phyloP scores from a whole-genome alignment of 768 basidiomycete species.

The Aureoboletus auriporus region DNA sequence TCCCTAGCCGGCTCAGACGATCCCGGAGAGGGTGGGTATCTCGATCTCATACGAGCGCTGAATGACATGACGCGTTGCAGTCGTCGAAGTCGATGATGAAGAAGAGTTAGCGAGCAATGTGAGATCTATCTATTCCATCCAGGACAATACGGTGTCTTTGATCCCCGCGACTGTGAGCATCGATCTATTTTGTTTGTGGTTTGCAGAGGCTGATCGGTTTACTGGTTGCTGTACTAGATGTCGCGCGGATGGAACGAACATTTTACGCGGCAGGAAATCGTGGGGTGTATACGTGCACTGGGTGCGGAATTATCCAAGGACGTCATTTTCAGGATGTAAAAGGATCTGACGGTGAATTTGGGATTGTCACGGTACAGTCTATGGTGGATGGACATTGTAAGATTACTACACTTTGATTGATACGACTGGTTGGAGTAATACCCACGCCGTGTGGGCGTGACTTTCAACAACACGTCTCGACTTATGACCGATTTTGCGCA shows the following conservation, averaged over 20 bases:
- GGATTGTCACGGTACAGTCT: background rate
- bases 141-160: constrained; percentile 16
- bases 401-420: no score
- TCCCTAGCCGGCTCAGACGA: constrained; percentile 38
- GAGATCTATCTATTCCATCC: constrained; percentile 24
- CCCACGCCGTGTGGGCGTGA: background rate
- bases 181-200: background rate
- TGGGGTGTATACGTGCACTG: constrained; percentile 42
- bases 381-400: no score
- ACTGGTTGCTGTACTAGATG: constrained; percentile 13
- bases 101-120: constrained; percentile 19
- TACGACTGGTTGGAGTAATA: no score
- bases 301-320: constrained; percentile 41
- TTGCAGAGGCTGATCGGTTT: constrained; percentile 4
- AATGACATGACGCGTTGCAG: constrained; percentile 10
- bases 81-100: constrained; percentile 7
- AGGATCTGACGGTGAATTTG: background rate
- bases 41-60: background rate
- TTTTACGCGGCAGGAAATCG: constrained; percentile 32
- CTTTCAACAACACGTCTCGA: background rate
- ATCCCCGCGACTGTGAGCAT: constrained; percentile 25
- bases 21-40: constrained; percentile 22
- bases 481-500: constrained; percentile 21
- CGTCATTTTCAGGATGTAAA: constrained; percentile 34
- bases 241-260: constrained; percentile 26